Evolutionary conservation across 164 flowering plant species (phyloP).

Genomic region (Nymphaea colorata): DNA sequence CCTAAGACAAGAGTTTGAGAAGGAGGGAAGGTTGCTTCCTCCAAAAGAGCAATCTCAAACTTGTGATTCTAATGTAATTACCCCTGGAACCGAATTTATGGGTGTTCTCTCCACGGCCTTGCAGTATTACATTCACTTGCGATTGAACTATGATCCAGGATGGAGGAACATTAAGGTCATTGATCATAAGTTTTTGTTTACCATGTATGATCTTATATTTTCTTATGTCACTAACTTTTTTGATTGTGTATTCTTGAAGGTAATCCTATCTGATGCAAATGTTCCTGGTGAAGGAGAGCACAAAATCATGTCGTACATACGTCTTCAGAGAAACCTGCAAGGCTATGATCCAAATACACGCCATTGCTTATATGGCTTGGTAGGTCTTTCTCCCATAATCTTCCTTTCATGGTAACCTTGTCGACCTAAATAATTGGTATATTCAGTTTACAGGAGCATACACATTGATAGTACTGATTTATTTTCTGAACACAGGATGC

Average conservation of each 20-base stretch:
- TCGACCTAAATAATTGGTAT: not conserved
- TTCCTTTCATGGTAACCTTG: not conserved
- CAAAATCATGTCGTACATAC: slow-evolving; percentile 90
- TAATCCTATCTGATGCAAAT: slow-evolving; percentile 96
- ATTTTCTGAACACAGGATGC: slow-evolving; percentile 56
- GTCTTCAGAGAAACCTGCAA: slow-evolving; percentile 91
- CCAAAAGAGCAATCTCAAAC: slow-evolving; percentile 75
- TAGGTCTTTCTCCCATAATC: slow-evolving; percentile 22
- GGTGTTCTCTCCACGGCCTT: slow-evolving; percentile 71
- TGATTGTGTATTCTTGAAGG: slow-evolving; percentile 30
- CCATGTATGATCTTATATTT: not conserved
- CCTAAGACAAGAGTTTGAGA: slow-evolving; percentile 72
- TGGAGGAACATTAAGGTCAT: slow-evolving; percentile 82
- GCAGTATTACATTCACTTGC: slow-evolving; percentile 82
- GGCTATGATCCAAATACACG: slow-evolving; percentile 95
- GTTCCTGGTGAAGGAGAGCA: slow-evolving; percentile 99
- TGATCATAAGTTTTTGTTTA: not conserved
- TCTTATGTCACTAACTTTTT: not conserved
- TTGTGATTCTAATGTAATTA: slow-evolving; percentile 87
- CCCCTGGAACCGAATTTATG: slow-evolving; percentile 97
- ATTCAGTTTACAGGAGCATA: not conserved
- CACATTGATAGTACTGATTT: not conserved
- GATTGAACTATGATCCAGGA: slow-evolving; percentile 85
- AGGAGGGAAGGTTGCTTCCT: slow-evolving; percentile 89
- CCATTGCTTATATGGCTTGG: slow-evolving; percentile 98